Base-by-base conservation (phyloP, 371 early-diverging fungal genomes). In the Haplosporangium sp. region DNA sequence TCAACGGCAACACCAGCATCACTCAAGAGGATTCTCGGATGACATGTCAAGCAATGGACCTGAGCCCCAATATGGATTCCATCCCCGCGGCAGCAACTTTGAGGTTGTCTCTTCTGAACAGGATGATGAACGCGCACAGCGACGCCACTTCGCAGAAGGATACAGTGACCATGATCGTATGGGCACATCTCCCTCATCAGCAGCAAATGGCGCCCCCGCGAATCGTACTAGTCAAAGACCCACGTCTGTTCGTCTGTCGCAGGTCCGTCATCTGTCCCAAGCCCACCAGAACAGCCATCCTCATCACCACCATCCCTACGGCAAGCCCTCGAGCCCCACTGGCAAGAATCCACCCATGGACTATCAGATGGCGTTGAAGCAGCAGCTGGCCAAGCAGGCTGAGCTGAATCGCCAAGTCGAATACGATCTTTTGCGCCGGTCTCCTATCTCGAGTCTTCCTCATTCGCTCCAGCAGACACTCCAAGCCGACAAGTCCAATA, bases 261-360 rank as follows among this genome's bases (percentile, higher is more conserved):
- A 77, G 64, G 68, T 77, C 43, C 77, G 77, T 37, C 77, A 77
- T 51, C 57, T 71, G 23, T 77, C 77, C 7, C 67, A 66, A 43
- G 71, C 77, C 16, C 77, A 77, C 37, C 77, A 77, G 54, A 77
- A 71, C 71, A 71, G 60, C 43, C 77, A 77, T 43, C 71, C 77
- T 41, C 77, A 77, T 38, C 67, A 66, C 23, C 77, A 77, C 29
- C 77, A 77, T 21, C 77, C 77, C 0, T 77, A 77, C 23, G 77
- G 77, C 54, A 77, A 77, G 71, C 71, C 77, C 13, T 45, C 67
- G 11, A 71, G 67, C 52, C 71, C 71, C 10, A 63, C 71, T 23
- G 64, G 64, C 18, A 77, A 77, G 71, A 63, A 59, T n/a, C 71
- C 77, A 9, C 64, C 67, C 16, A 67, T 71, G 63, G 77, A 77